Base-by-base conservation (phyloP, 805 yeast species). In the Geotrichum ghanense region DNA sequence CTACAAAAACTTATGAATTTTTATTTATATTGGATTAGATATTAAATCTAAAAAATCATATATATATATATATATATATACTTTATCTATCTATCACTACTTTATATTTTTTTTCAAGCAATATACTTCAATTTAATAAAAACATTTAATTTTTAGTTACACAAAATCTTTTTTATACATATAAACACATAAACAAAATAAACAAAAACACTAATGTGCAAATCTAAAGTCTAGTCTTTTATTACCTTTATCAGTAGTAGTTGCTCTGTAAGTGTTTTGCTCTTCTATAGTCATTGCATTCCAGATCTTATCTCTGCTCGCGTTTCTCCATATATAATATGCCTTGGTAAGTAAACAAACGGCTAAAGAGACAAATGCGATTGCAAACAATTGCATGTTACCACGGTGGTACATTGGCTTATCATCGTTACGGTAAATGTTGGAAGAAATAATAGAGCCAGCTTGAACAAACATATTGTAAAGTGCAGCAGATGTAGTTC, bases 391-490 rank as follows among this genome's bases (percentile, higher is more conserved):
- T 26, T 51, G 52, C 22, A 45, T 42, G 50, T 81, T 79, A 40
- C 88, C 89, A n/a, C 72, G 60, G 35, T 69, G 69, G 57, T 82
- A 82, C 24, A 69, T 55, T 1, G 87, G 88, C 31, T 64, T 64
- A 56, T 81, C 88, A 41, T 70, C 72, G 1, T 57, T 58, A 39
- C 79, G 61, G 58, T 81, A 81, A 9, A 81, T 69, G 55, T 79
- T 75, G 6, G 78, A 65, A 3, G 78, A 64, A 3, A 72, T 63
- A 42, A 81, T 76, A 17, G 67, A 60, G 1, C 78, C 81, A 1
- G 75, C 65, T 55, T 81, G 87, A 1, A 75, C 75, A 58, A 71
- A 73, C 67, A 79, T 78, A 52, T 79, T 81, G 56, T 75, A 80
- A 35, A 81, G 48, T 0, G 87, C 78, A 0, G 83, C 75, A 17